Conservation (phyloP, 805 yeast species). For the Metschnikowia anglica region DNA sequence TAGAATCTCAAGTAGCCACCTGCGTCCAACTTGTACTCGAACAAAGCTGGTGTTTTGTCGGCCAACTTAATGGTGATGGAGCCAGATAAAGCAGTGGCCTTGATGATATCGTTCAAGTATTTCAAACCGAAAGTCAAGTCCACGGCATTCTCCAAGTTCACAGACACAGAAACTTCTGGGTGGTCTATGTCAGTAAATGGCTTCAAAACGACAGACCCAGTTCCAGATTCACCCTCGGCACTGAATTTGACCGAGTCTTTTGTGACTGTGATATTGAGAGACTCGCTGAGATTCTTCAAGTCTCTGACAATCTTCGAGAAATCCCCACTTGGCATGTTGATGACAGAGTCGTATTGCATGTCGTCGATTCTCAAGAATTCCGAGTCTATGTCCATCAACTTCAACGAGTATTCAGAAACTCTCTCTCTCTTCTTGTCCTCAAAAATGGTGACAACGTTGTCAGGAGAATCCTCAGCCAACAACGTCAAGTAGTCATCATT, state of each 20-base stretch:
- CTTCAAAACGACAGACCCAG: constrained; percentile 82
- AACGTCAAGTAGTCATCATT: constrained; percentile 84
- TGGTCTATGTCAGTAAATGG: constrained; percentile 80
- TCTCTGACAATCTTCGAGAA: constrained; percentile 90
- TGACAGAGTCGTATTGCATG: constrained; percentile 82
- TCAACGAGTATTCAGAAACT: constrained; percentile 85
- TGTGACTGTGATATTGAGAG: constrained; percentile 79
- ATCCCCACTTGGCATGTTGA: constrained; percentile 84
- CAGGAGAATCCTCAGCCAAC: constrained; percentile 87
- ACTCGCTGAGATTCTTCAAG: constrained; percentile 81
- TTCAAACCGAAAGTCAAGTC: constrained; percentile 88
- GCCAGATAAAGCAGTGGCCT: constrained; percentile 77
- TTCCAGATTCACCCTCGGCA: constrained; percentile 89
- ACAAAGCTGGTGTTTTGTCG: constrained; percentile 88
- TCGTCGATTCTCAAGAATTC: constrained; percentile 93
- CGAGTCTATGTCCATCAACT: constrained; percentile 94
- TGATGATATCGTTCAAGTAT: constrained; percentile 86
- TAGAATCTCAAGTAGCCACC: constrained; percentile 93
- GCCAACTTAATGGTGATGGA: constrained; percentile 83
- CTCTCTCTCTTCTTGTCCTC: constrained; percentile 91
- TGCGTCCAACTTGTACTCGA: constrained; percentile 80
- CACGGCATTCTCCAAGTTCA: constrained; percentile 83
- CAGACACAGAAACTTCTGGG: constrained; percentile 70
- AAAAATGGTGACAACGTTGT: constrained; percentile 72
- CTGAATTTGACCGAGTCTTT: constrained; percentile 89